A percentile compares a stretch with the other conserved stretches of the same genome.
phyloP scores from a whole-genome alignment of 2,329 filamentous ascomycete genomes.

The Didymella keratinophila region DNA sequence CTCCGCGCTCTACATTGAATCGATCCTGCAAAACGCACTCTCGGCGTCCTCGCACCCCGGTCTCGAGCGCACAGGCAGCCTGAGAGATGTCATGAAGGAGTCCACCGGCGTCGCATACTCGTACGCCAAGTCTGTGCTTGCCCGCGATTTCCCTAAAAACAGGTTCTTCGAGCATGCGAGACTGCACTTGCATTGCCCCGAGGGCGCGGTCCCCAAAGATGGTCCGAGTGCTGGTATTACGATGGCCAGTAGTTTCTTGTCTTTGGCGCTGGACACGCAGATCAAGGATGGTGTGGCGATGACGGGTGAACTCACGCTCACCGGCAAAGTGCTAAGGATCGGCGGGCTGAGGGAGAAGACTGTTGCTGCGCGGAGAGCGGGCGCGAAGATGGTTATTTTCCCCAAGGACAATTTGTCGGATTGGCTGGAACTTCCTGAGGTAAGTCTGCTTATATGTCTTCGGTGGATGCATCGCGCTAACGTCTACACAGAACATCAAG shows the following conservation, averaged over 20 bases:
- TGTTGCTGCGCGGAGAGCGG: conserved; percentile 89
- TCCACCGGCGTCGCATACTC: conserved; percentile 95
- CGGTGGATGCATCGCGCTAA: too few relatives aligned
- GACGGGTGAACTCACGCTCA: conserved; percentile 97
- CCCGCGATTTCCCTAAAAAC: conserved; percentile 84
- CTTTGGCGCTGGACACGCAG: conserved; percentile 78
- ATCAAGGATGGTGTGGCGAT: conserved; percentile 91
- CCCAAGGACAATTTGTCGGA: conserved; percentile 94
- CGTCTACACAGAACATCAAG: conserved; percentile 84
- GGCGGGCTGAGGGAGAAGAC: conserved; percentile 96
- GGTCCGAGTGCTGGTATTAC: conserved; percentile 84
- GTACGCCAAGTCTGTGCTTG: conserved; percentile 90
- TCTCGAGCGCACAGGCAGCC: conserved; percentile 90
- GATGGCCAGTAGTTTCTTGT: conserved; percentile 94
- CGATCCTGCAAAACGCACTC: conserved; percentile 86
- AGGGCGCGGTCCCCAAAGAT: conserved; percentile 95
- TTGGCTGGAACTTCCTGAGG: conserved; percentile 96
- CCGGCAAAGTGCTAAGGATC: conserved; percentile 94
- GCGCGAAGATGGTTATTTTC: conserved; percentile 93
- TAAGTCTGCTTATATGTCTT: too few relatives aligned
- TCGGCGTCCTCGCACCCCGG: conserved; percentile 76
- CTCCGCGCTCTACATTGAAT: conserved; percentile 95
- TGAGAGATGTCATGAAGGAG: conserved; percentile 98
- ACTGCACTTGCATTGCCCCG: conserved; percentile 94
- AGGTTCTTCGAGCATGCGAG: conserved; percentile 95